Conservation (phyloP, 106 monocot species). For the Dendrobium huoshanense region DNA sequence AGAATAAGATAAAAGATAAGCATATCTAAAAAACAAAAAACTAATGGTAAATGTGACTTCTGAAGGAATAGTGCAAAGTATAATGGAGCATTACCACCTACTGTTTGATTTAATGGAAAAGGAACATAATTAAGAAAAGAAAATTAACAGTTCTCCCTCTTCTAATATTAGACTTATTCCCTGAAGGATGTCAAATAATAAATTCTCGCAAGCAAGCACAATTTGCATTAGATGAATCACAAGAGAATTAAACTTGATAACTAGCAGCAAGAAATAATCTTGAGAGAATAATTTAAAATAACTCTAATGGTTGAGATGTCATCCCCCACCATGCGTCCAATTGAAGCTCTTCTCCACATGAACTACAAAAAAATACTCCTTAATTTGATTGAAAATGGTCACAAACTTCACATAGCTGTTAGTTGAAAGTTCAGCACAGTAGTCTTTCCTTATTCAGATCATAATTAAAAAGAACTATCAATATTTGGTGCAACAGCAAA, state of each 20-base stretch:
- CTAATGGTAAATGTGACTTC: not conserved
- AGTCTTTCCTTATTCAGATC: too few species aligned
- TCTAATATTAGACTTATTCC: not conserved
- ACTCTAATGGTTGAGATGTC: not conserved
- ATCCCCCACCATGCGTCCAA: too few species aligned
- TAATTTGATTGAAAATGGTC: too few species aligned
- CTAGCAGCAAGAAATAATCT: not conserved
- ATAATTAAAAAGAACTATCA: too few species aligned
- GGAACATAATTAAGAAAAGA: not conserved
- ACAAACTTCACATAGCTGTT: too few species aligned
- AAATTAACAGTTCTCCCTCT: not conserved
- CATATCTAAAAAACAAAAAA: not conserved
- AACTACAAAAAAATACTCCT: too few species aligned
- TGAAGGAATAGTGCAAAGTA: not conserved
- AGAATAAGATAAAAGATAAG: not conserved
- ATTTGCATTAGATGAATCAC: not conserved
- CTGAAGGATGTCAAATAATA: not conserved
- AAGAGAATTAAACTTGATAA: not conserved
- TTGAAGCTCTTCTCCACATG: too few species aligned
- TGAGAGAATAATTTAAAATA: not conserved
- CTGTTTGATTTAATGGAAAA: slow-evolving; percentile 1
- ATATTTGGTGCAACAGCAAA: too few species aligned
- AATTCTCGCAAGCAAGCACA: not conserved
- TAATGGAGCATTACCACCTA: not conserved
- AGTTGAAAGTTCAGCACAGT: too few species aligned